These are phyloP conservation scores for Lactarius evosmus DNA, from an alignment of 768 basidiomycete species.

Conservation along the genomic window DNA sequence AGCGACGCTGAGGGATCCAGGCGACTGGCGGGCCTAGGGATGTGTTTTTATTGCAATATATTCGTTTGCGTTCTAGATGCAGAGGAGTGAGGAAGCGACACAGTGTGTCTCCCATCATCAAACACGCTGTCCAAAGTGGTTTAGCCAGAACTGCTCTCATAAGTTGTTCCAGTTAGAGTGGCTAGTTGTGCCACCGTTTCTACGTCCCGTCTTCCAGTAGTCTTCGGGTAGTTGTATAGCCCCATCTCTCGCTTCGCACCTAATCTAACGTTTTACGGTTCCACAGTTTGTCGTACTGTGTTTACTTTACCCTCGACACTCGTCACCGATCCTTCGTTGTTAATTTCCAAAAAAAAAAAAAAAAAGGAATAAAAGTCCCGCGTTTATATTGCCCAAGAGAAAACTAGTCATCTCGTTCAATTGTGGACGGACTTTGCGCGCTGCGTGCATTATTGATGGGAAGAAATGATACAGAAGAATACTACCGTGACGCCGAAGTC, in stretches of 20 bases:
- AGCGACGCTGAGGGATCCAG: not conserved
- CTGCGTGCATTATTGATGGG: not conserved
- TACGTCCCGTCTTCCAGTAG: not conserved
- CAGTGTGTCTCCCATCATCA: not conserved
- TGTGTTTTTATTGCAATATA: not conserved
- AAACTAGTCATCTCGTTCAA: not conserved
- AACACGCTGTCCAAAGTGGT: not conserved
- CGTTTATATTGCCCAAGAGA: not conserved
- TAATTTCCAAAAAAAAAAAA: not conserved
- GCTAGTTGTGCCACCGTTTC: not conserved
- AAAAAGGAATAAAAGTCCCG: not conserved
- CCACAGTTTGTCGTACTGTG: not conserved
- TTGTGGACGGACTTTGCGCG: not conserved
- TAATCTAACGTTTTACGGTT: not conserved
- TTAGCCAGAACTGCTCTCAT: not conserved
- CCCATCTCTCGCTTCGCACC: not conserved
- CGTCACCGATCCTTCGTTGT: not conserved
- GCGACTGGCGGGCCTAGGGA: not conserved
- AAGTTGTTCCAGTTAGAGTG: not conserved
- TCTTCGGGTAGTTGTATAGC: not conserved
- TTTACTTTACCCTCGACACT: not conserved
- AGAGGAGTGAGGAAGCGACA: not conserved
- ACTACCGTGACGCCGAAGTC: not conserved
- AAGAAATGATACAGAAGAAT: not conserved
- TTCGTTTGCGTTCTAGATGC: not conserved